Percentiles rank a stretch among this genome's conserved stretches.
These are phyloP conservation scores for Chrysosporium keratinophilum DNA, from an alignment of 2,329 filamentous ascomycete species.

Conservation along the genomic window DNA sequence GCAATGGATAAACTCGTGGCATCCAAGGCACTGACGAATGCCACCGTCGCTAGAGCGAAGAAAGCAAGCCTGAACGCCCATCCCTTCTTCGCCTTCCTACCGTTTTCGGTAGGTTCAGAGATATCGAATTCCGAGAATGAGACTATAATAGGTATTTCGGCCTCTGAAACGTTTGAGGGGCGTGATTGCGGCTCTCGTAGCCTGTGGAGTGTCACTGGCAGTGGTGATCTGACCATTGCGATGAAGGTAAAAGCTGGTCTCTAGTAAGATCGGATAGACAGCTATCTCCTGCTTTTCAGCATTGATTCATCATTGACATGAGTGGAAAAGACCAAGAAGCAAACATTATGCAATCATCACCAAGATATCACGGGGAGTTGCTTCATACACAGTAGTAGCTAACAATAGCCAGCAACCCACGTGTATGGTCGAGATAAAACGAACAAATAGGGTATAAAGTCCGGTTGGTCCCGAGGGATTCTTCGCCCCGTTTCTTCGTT, in stretches of 20 bases:
- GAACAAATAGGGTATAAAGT: too few species aligned
- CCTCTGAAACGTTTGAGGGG: not conserved
- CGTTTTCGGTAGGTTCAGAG: not conserved
- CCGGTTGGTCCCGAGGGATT: too few species aligned
- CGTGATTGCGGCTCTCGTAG: not conserved
- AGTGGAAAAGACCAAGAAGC: too few species aligned
- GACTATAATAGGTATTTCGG: not conserved
- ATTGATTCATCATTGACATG: too few species aligned
- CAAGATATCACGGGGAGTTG: too few species aligned
- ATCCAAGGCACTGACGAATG: conserved; percentile 49
- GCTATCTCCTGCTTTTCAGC: too few species aligned
- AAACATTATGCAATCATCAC: too few species aligned
- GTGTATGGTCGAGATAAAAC: too few species aligned
- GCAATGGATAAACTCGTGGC: conserved; percentile 49
- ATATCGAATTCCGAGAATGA: not conserved
- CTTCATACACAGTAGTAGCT: too few species aligned
- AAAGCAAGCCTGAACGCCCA: conserved; percentile 38
- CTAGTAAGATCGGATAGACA: not conserved
- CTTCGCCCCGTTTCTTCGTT: too few species aligned
- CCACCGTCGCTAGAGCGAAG: conserved; percentile 39
- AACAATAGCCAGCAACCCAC: too few species aligned
- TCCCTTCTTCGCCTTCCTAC: not conserved
- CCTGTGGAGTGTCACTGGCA: not conserved
- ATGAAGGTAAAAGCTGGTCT: not conserved
- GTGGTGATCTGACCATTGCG: not conserved